Evolutionary conservation across 257 asterid species (phyloP), one percentile per base, ranked within the genome.

Genomic region (Salvia rosmarinus): DNA sequence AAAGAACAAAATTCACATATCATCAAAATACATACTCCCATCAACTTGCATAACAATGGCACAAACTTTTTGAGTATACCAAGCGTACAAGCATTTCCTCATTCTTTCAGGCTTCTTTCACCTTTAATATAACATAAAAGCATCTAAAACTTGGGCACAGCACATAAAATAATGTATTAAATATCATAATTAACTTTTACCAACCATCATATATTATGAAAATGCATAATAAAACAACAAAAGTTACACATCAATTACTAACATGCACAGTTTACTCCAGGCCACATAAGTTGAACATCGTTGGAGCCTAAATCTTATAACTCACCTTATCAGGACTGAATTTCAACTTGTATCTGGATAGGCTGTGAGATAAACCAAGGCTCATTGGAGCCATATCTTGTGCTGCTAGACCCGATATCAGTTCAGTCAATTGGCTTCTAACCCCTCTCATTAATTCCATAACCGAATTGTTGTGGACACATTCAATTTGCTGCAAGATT

Each of bases 331-430:
- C 98, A 2, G 98, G 96, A 78, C 96, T 92, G 85, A 92, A 92
- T 60, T 92, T 92, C 51, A 92, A 83, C 74, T 89, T 92, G 87
- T 85, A 85, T 81, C 98, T 82, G 25, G 96, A 88, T 51, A 92
- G 76, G 79, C 96, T 89, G 82, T 92, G 98, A 69, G 98, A 92
- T 61, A 92, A 77, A 60, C 96, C 98, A 81, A 92, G 83, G 73
- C 98, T 88, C 96, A 92, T 92, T 57, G 98, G 96, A 64, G 93
- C 91, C 85, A 92, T 80, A 79, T 92, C 98, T 78, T 89, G 96
- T 5, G 87, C 54, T 73, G 87, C 96, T 21, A 92, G 80, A 58
- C 96, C 98, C 43, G 95, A 72, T 69, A 92, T 92, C n/a, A 92
- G 94, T 44, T 92, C 96, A 23, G 88, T 81, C 80, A 88, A 72